A percentile compares a stretch with the other conserved stretches of the same genome.
Evolutionary conservation across 2,329 filamentous ascomycete genomes (phyloP).

Genomic region (Calonectria multiphialidica): DNA sequence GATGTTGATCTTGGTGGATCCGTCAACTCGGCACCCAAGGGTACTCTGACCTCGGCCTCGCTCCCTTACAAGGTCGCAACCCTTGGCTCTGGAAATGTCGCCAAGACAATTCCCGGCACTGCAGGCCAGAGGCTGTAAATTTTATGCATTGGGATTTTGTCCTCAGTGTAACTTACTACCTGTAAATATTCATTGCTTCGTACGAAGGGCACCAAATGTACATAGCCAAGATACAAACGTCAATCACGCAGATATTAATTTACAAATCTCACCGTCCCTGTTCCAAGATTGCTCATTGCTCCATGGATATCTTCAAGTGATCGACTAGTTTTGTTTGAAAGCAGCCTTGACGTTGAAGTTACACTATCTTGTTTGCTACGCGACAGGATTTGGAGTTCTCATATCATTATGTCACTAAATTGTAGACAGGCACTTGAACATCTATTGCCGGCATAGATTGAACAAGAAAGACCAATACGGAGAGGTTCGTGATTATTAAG

Average conservation of each 20-base stretch:
- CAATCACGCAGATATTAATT: background rate
- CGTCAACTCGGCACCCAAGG: slow-evolving; percentile 54
- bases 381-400: no score
- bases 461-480: no score
- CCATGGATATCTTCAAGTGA: no score
- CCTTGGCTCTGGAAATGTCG: slow-evolving; percentile 60
- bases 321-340: no score
- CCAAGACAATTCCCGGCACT: slow-evolving; percentile 52
- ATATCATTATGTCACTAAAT: no score
- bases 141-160: no score
- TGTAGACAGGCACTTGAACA: no score
- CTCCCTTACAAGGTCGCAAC: slow-evolving; percentile 62
- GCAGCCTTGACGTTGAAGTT: no score
- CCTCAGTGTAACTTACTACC: background rate
- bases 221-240: background rate
- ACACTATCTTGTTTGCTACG: no score
- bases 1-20: slow-evolving; percentile 57
- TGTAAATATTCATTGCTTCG: background rate
- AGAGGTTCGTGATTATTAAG: no score
- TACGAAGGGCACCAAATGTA: background rate
- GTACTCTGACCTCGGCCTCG: slow-evolving; percentile 63
- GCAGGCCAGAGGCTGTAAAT: slow-evolving; percentile 52
- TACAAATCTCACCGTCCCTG: background rate
- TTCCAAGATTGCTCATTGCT: no score
- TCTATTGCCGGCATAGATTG: no score